Percentiles rank a stretch among this genome's conserved stretches.
Evolutionary conservation across 176 grass and related monocot genomes (phyloP).

Genomic region (Aechmea fasciata): DNA sequence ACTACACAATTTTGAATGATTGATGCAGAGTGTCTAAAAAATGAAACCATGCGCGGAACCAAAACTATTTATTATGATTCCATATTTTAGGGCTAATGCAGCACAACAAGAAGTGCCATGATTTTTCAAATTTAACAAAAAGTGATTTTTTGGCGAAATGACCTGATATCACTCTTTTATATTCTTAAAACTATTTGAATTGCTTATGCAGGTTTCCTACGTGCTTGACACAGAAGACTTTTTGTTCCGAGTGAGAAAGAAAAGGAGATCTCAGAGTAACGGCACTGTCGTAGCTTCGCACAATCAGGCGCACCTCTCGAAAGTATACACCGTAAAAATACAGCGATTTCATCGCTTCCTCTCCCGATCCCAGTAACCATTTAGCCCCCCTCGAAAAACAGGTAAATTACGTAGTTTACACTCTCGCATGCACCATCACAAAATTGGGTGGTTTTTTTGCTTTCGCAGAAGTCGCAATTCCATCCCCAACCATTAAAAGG

Average conservation of each 20-base stretch:
- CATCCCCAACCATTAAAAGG: no score
- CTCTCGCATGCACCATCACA: not conserved
- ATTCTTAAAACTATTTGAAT: not conserved
- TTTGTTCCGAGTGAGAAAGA: conserved; percentile 56
- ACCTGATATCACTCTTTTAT: not conserved
- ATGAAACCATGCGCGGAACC: no score
- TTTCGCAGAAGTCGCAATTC: no score
- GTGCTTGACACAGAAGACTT: conserved; percentile 97
- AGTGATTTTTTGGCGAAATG: no score
- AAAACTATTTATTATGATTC: no score
- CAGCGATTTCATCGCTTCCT: conserved; percentile 70
- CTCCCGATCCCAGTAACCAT: conserved; percentile 37
- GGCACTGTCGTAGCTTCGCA: conserved; percentile 13
- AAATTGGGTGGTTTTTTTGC: no score
- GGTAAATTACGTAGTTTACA: conserved; percentile 36
- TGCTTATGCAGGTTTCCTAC: conserved; percentile 53
- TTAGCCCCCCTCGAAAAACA: conserved; percentile 8
- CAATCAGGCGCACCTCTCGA: conserved; percentile 19
- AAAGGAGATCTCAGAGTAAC: conserved; percentile 19
- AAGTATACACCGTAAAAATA: conserved; percentile 36
- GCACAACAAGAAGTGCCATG: no score
- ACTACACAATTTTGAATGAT: no score
- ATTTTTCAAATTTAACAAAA: no score
- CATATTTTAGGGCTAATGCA: no score
- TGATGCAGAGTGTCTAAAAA: no score